phyloP scores from a whole-genome alignment of 2,329 filamentous ascomycete species.

The Byssochlamys sp. region DNA sequence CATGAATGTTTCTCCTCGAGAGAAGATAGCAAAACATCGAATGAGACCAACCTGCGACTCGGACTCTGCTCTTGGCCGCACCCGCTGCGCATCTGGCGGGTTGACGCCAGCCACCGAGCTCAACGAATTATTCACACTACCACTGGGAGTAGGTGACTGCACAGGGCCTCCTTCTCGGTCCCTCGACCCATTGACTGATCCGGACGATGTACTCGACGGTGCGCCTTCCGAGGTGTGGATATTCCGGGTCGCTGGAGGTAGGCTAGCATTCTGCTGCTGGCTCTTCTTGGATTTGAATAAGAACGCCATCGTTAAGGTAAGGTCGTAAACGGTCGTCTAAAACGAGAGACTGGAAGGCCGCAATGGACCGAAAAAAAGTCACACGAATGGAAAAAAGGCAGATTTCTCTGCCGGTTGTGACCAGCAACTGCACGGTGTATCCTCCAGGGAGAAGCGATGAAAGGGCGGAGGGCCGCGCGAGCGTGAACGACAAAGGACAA shows the following conservation, averaged over 20 bases:
- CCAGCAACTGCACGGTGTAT: background rate
- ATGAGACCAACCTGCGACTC: constrained; percentile 43
- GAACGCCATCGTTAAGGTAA: constrained; percentile 56
- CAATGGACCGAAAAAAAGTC: background rate
- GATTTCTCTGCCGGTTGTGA: background rate
- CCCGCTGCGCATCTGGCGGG: constrained; percentile 57
- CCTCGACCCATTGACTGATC: constrained; percentile 39
- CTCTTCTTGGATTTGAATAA: constrained; percentile 75
- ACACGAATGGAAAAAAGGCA: background rate
- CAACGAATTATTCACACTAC: constrained; percentile 56
- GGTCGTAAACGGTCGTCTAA: background rate
- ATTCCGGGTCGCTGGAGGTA: constrained; percentile 48
- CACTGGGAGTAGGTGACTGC: constrained; percentile 62
- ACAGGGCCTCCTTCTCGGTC: constrained; percentile 25
- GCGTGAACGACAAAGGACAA: background rate
- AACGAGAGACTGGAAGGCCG: background rate
- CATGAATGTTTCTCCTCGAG: background rate
- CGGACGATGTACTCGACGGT: constrained; percentile 30
- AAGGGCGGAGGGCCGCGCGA: background rate
- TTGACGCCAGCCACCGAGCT: constrained; percentile 57
- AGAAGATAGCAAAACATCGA: background rate
- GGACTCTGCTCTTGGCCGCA: constrained; percentile 46
- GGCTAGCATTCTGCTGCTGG: constrained; percentile 42
- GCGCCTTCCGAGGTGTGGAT: constrained; percentile 48
- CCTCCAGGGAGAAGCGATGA: background rate